Evolutionary conservation across 1,139 yeast species (phyloP).

Genomic region (Chernovozyma aurita): DNA sequence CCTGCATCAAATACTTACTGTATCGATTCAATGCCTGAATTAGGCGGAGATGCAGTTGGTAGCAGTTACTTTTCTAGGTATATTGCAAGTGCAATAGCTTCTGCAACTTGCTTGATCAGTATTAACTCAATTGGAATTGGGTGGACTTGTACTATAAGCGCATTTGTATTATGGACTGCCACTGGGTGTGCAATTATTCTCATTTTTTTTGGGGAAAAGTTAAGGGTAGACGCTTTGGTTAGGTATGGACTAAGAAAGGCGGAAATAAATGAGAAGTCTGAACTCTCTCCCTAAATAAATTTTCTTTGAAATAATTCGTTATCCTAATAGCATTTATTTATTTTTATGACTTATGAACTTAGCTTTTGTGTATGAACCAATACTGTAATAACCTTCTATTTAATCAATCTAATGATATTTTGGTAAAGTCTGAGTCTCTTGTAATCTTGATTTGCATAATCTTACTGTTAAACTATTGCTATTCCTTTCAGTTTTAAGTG

Average conservation of each 20-base stretch:
- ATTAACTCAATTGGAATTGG: slow-evolving; percentile 47
- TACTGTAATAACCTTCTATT: too few species aligned
- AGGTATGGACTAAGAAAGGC: slow-evolving; percentile 4
- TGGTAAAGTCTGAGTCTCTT: too few species aligned
- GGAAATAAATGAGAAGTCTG: background rate
- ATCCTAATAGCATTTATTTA: too few species aligned
- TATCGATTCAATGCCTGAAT: slow-evolving; percentile 50
- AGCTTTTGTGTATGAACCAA: too few species aligned
- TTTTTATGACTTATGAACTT: too few species aligned
- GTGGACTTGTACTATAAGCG: slow-evolving; percentile 45
- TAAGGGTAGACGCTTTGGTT: slow-evolving; percentile 16
- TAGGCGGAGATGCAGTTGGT: slow-evolving; percentile 50
- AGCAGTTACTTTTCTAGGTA: slow-evolving; percentile 48
- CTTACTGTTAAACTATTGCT: too few species aligned
- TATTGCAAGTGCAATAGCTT: slow-evolving; percentile 45
- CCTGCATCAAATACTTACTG: slow-evolving; percentile 53
- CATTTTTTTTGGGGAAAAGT: slow-evolving; percentile 19
- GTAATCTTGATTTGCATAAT: too few species aligned
- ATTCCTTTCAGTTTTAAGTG: too few species aligned
- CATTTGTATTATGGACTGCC: slow-evolving; percentile 26
- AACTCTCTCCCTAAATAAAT: too few species aligned
- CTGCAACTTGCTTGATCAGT: slow-evolving; percentile 43
- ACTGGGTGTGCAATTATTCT: slow-evolving; percentile 16
- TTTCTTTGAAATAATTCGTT: too few species aligned
- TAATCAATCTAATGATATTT: too few species aligned